Percentiles rank a stretch among this genome's conserved stretches.
phyloP scores from a whole-genome alignment of 23 red algal genomes.

The Gracilaria caudata region DNA sequence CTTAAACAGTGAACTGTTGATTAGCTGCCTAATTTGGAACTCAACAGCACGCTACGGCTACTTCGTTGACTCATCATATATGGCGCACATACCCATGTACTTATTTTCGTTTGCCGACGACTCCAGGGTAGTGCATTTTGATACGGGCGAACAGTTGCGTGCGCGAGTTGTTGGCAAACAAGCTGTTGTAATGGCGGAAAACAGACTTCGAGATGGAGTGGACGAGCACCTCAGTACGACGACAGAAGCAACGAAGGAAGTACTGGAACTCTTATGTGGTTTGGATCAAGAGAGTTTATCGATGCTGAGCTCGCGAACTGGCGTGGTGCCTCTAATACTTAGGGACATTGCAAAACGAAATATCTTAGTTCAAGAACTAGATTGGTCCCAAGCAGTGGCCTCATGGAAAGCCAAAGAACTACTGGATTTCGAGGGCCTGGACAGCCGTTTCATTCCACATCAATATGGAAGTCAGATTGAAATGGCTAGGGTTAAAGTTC shows the following conservation, averaged over 20 bases:
- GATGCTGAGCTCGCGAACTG: neutral
- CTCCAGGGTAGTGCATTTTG: conserved; percentile 53
- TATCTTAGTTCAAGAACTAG: conserved; percentile 42
- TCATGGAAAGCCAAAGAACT: conserved; percentile 36
- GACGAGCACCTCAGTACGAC: conserved; percentile 39
- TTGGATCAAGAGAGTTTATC: conserved; percentile 14
- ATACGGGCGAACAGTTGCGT: conserved; percentile 10
- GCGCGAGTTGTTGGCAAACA: conserved; percentile 30
- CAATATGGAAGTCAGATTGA: conserved; percentile 49
- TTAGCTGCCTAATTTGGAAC: conserved; percentile 5
- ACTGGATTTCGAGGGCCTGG: conserved; percentile 49
- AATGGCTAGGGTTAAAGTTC: conserved; percentile 15
- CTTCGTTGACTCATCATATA: conserved; percentile 38
- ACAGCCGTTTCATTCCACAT: conserved; percentile 55
- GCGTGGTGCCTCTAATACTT: conserved; percentile 24
- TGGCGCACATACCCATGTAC: conserved; percentile 61
- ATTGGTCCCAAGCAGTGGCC: conserved; percentile 46
- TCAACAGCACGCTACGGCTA: neutral
- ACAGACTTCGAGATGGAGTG: conserved; percentile 26
- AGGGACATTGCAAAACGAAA: conserved; percentile 49
- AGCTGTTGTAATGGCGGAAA: conserved; percentile 58
- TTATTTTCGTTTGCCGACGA: conserved; percentile 70
- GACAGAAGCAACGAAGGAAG: conserved; percentile 52
- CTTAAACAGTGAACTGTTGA: conserved; percentile 23
- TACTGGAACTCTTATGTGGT: conserved; percentile 61